Evolutionary conservation across 2,329 filamentous ascomycete species (phyloP).

Genomic region (Colletotrichum sp.): DNA sequence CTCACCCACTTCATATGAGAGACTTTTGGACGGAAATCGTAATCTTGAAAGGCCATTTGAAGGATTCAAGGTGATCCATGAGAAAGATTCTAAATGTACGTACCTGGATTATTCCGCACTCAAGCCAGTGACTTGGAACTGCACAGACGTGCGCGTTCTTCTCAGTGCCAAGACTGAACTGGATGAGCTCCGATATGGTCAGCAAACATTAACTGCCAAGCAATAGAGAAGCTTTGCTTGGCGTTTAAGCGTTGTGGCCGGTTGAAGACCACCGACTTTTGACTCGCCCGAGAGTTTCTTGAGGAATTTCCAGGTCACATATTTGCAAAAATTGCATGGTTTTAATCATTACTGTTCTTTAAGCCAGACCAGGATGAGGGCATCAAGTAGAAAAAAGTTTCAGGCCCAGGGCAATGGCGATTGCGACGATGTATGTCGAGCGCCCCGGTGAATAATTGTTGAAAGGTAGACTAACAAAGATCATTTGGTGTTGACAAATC

Average conservation of each 20-base stretch:
- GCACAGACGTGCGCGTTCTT: background rate
- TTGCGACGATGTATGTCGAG: background rate
- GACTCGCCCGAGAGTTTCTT: background rate
- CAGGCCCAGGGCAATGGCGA: background rate
- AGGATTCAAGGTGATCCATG: background rate
- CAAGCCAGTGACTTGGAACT: background rate
- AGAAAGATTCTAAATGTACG: background rate
- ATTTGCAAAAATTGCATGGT: background rate
- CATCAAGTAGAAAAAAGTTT: background rate
- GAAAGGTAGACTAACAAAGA: rapidly evolving
- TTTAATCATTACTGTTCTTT: background rate
- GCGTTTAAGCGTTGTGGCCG: background rate
- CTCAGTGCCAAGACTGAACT: background rate
- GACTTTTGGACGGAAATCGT: background rate
- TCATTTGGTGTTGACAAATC: background rate
- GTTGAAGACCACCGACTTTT: background rate
- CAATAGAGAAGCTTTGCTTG: constrained; percentile 9
- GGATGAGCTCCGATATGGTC: background rate
- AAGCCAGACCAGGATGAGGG: background rate
- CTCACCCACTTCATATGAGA: background rate
- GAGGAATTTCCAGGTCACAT: background rate
- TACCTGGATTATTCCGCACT: background rate
- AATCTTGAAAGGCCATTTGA: background rate
- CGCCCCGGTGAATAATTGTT: background rate
- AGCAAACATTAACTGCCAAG: background rate